Evolutionary conservation across 208 protist genomes (phyloP), one percentile per base, ranked within the genome.

Genomic region (Wallacemonas sp.): DNA sequence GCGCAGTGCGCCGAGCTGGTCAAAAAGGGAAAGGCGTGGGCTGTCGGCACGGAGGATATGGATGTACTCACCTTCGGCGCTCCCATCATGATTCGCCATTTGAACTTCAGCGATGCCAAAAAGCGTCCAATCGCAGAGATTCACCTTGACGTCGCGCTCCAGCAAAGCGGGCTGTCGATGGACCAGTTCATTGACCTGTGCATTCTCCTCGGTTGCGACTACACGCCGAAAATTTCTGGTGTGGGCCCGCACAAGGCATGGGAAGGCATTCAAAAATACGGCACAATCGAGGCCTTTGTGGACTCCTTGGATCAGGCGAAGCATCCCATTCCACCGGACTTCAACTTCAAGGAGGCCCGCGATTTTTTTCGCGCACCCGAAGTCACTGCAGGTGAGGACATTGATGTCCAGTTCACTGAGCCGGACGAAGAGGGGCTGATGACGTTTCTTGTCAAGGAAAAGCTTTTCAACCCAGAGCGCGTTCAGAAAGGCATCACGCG

Each of bases 141-240:
- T 55, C 79, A 99, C 54, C 77, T 99, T 2, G 76, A 93, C 23
- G 73, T 84, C 8, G 83, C 95, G 28, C 69, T 99, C 42, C 74
- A 81, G 23, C 67, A 73, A 14, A 86, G 97, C 12, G 79, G 79
- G 2, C 50, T 99, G n/a, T 89, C 89, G 20, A 96, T 94, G 82
- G 80, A 82, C 36, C 89, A 99, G 81, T 99, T 99, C 74, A 92
- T 99, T 57, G 98, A 99, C 75, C 77, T 99, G 25, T 99, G 98
- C 81, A 99, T 99, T 65, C 83, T 99, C 1, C 89, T 98, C 1
- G 99, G 99, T 10, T 99, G 99, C 72, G 99, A 99, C 80, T 99
- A 99, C 76, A 95, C 97, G 14, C 92, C 94, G 0, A 97, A 97
- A n/a, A 99, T 99, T 66, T 74, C 91, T 25, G 98, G 98, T 14